A percentile compares a stretch with the other conserved stretches of the same genome.
These are phyloP conservation scores for Phytopythium cucurbitacearum DNA, from an alignment of 352 stramenopile genomes.

Conservation along the genomic window DNA sequence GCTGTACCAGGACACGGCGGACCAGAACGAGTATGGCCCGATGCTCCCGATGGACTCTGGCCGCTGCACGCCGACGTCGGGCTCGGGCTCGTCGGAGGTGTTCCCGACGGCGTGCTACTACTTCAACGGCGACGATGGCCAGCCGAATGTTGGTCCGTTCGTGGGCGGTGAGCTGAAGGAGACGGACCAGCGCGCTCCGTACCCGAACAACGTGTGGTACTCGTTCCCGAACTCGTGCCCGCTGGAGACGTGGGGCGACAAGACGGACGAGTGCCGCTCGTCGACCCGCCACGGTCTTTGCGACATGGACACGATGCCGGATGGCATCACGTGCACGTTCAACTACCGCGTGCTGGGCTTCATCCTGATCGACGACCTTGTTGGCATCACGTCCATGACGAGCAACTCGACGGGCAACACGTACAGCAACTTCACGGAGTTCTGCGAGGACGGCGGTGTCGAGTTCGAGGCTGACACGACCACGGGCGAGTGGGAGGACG, in stretches of 20 bases:
- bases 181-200: slow-evolving; percentile 48
- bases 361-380: slow-evolving; percentile 67
- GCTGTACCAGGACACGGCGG: slow-evolving; percentile 39
- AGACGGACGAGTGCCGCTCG: slow-evolving; percentile 40
- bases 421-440: slow-evolving; percentile 62
- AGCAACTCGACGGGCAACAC: slow-evolving; percentile 42
- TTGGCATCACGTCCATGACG: slow-evolving; percentile 63
- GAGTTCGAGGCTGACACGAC: slow-evolving; percentile 46
- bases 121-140: slow-evolving; percentile 62
- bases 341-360: slow-evolving; percentile 64
- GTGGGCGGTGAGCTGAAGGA: slow-evolving; percentile 46
- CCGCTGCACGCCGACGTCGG: slow-evolving; percentile 44
- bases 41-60: slow-evolving; percentile 68
- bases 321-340: slow-evolving; percentile 55
- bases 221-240: slow-evolving; percentile 77
- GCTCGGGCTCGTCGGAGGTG: slow-evolving; percentile 15
- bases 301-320: slow-evolving; percentile 44
- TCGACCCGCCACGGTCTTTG: slow-evolving; percentile 47
- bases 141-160: slow-evolving; percentile 66
- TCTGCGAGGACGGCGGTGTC: slow-evolving; percentile 52
- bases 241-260: slow-evolving; percentile 41
- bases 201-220: slow-evolving; percentile 75
- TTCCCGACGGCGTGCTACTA: slow-evolving; percentile 63
- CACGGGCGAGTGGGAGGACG: slow-evolving; percentile 39
- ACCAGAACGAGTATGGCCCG: slow-evolving; percentile 57